A percentile compares a stretch with the other conserved stretches of the same genome.
Conservation (phyloP, 2,329 filamentous ascomycete genomes). For the Chaetomiaceae sp. region DNA sequence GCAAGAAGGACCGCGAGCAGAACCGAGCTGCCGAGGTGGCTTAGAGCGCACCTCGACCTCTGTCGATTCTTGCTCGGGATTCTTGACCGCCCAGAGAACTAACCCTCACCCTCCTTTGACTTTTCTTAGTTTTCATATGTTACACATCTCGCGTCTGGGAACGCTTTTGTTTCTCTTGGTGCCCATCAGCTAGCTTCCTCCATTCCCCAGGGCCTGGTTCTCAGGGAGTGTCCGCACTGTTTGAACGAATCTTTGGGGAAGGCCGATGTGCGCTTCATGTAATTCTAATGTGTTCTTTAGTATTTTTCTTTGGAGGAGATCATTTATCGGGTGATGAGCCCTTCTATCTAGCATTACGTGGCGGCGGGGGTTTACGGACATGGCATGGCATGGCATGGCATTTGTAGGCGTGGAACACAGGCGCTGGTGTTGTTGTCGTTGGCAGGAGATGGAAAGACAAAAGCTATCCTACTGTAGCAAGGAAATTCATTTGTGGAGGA, state of each 20-base stretch:
- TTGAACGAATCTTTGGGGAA: no score
- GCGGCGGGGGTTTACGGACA: conserved; percentile 4
- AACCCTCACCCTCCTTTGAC: neutral
- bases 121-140: conserved; percentile 7
- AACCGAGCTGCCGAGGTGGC: conserved; percentile 30
- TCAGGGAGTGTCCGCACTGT: no score
- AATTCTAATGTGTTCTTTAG: conserved; percentile 11
- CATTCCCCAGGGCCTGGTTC: neutral
- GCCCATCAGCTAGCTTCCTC: neutral
- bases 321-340: no score
- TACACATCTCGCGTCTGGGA: conserved; percentile 1
- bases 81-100: neutral
- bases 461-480: neutral
- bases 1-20: conserved; percentile 37
- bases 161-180: conserved; percentile 11
- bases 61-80: conserved; percentile 19
- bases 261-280: neutral
- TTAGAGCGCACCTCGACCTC: conserved; percentile 28
- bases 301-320: neutral
- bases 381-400: conserved; percentile 14
- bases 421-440: neutral
- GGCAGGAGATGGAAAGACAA: neutral
- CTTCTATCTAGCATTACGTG: conserved; percentile 1
- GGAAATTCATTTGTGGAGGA: neutral
- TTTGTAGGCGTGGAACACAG: neutral